These are phyloP conservation scores for Ulmus americana DNA, from an alignment of 331 rosid genomes.

Conservation along the genomic window DNA sequence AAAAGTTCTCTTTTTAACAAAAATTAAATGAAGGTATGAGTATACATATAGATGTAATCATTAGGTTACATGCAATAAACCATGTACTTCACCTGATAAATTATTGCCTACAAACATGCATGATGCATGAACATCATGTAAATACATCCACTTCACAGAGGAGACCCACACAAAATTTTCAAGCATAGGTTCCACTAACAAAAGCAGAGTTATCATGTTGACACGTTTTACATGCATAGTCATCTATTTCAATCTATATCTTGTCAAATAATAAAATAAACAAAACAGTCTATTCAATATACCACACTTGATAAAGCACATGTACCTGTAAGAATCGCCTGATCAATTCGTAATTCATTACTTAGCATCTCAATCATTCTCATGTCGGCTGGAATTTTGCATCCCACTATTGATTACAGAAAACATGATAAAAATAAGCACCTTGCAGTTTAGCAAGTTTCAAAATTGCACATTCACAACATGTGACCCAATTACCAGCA, in stretches of 20 bases:
- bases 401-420: slow-evolving; percentile 63
- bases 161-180: neutral
- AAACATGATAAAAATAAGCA: slow-evolving; percentile 23
- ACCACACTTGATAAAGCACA: slow-evolving; percentile 9
- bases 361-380: slow-evolving; percentile 92
- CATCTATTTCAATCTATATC: neutral
- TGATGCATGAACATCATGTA: neutral
- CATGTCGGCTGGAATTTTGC: slow-evolving; percentile 99
- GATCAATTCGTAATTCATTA: slow-evolving; percentile 91
- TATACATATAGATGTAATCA: neutral
- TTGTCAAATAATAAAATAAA: neutral
- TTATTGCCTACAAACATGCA: neutral
- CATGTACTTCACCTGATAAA: neutral
- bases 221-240: neutral
- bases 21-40: too few relatives aligned
- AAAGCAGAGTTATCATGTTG: neutral
- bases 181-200: neutral
- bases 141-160: neutral
- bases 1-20: too few relatives aligned
- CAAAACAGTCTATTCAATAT: neutral
- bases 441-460: slow-evolving; percentile 15
- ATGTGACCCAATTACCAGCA: slow-evolving; percentile 57
- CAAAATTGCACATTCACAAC: slow-evolving; percentile 15
- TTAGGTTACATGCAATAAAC: neutral
- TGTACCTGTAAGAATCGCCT: slow-evolving; percentile 94